phyloP scores from a whole-genome alignment of 805 yeast genomes.

The Ogataea dorogensis region DNA sequence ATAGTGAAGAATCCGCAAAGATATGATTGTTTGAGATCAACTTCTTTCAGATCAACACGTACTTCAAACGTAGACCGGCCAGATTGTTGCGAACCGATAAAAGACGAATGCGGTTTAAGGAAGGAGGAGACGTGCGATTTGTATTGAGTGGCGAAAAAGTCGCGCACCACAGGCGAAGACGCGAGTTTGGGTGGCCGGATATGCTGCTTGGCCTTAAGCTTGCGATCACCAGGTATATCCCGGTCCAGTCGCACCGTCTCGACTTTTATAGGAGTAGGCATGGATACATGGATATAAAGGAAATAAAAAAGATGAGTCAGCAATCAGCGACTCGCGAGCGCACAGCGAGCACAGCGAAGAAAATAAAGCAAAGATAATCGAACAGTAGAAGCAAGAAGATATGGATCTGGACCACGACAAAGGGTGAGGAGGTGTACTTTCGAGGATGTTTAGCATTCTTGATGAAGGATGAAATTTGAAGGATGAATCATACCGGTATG shows the following conservation, averaged over 20 bases:
- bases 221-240: neutral
- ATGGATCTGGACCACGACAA: neutral
- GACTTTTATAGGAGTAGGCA: conserved; percentile 10
- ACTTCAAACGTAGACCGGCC: conserved; percentile 66
- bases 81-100: conserved; percentile 68
- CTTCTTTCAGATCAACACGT: conserved; percentile 63
- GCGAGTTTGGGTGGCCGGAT: conserved; percentile 5
- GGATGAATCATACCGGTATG: too few relatives aligned
- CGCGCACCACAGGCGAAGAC: conserved; percentile 9
- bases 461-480: too few relatives aligned
- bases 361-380: too few relatives aligned
- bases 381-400: neutral
- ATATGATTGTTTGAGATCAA: conserved; percentile 55
- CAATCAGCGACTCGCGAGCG: too few relatives aligned
- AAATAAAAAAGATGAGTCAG: conserved; percentile 3
- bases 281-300: conserved; percentile 13
- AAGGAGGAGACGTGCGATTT: conserved; percentile 35
- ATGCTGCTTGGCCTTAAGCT: conserved; percentile 3
- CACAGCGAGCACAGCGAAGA: too few relatives aligned
- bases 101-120: conserved; percentile 60
- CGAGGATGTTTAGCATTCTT: too few relatives aligned
- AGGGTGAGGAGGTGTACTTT: neutral
- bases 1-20: conserved; percentile 64
- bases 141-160: conserved; percentile 21
- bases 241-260: conserved; percentile 1